Percentiles rank a stretch among this genome's conserved stretches.
These are phyloP conservation scores for Bolboschoenus planiculmis DNA, from an alignment of 176 grass and related monocot genomes.

Conservation along the genomic window DNA sequence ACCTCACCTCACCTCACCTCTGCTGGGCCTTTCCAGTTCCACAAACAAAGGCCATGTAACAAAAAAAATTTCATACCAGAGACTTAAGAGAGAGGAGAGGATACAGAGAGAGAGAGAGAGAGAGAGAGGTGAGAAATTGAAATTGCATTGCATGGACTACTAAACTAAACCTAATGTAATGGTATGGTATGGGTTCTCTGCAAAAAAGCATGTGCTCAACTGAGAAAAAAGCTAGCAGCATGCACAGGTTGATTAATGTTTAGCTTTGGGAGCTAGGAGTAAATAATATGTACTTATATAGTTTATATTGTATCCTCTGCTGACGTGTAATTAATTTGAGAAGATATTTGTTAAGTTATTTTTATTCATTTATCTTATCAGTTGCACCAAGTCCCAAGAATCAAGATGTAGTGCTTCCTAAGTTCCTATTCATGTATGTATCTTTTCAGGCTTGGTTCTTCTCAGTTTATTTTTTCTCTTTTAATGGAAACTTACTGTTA, in stretches of 20 bases:
- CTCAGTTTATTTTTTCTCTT: not conserved
- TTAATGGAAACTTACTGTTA: not conserved
- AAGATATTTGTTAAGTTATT: not conserved
- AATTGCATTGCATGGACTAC: not conserved
- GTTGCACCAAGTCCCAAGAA: conserved; percentile 19
- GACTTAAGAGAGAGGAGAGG: not conserved
- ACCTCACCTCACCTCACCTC: not conserved
- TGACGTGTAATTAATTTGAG: not conserved
- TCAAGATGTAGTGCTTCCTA: conserved; percentile 4
- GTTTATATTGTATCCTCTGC: not conserved
- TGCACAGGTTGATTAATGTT: not conserved
- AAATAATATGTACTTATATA: not conserved
- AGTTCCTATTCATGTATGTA: not conserved
- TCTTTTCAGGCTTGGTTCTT: not conserved
- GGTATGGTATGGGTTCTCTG: conserved; percentile 11
- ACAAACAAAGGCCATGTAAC: not conserved
- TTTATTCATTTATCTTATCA: not conserved
- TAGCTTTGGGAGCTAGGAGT: not conserved
- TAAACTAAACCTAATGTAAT: too few species aligned
- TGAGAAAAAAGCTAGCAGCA: conserved; percentile 4
- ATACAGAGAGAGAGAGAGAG: not conserved
- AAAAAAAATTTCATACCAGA: not conserved
- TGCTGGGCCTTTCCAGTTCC: not conserved
- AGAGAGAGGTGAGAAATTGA: not conserved
- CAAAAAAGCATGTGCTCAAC: conserved; percentile 6